Percentiles rank a stretch among this genome's conserved stretches.
Evolutionary conservation across 129 eudicot species (phyloP).

Genomic region (Apium graveolens): DNA sequence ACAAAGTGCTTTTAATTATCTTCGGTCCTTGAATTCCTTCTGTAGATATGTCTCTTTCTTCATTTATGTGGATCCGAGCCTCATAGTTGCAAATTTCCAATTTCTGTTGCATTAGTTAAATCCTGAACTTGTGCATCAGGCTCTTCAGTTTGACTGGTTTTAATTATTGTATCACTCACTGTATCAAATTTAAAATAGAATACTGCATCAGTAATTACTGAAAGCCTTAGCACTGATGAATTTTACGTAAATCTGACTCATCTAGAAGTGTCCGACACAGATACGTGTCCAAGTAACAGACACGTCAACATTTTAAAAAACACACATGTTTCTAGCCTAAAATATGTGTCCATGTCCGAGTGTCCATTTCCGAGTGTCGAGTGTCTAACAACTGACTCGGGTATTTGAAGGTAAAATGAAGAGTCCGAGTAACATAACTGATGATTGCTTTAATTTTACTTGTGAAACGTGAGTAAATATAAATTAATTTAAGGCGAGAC

Average conservation of each 20-base stretch:
- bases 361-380: no score
- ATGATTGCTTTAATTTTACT: neutral
- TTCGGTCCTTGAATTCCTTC: conserved; percentile 38
- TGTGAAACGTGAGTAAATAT: neutral
- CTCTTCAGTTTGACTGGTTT: conserved; percentile 19
- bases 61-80: conserved; percentile 18
- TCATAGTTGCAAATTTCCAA: conserved; percentile 17
- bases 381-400: no score
- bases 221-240: neutral
- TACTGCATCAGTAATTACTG: neutral
- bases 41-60: conserved; percentile 16
- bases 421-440: no score
- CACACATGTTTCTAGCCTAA: no score
- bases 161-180: conserved; percentile 35
- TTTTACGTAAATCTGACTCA: no score
- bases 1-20: conserved; percentile 66
- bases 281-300: no score
- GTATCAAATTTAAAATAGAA: conserved; percentile 11
- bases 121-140: conserved; percentile 21
- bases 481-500: neutral
- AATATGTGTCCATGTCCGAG: no score
- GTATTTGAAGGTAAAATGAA: no score
- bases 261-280: no score
- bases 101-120: conserved; percentile 17
- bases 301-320: no score